A percentile compares a stretch with the other conserved stretches of the same genome.
Conservation (phyloP, 2,329 filamentous ascomycete genomes). For the Ceratocystis colombiana region DNA sequence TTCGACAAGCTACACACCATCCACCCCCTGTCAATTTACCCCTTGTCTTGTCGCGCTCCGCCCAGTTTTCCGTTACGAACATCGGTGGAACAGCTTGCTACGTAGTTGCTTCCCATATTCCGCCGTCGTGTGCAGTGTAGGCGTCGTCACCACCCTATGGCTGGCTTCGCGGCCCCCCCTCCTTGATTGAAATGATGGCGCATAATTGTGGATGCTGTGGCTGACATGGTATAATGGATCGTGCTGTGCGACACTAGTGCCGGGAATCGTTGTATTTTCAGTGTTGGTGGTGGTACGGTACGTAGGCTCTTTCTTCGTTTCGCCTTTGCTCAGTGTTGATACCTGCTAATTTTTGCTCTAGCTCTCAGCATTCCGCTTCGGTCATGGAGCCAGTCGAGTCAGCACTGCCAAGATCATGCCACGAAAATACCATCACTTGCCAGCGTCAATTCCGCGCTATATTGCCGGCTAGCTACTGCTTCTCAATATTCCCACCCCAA, state of each 20-base stretch:
- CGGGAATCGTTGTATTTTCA: background rate
- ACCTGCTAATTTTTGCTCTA: too few species aligned
- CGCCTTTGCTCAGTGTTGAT: background rate
- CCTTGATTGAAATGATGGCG: background rate
- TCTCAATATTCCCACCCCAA: background rate
- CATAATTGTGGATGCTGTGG: too few species aligned
- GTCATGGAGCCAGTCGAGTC: too few species aligned
- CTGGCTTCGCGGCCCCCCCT: conserved; percentile 2
- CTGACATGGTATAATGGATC: background rate
- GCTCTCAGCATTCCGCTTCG: too few species aligned
- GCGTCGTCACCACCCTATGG: background rate
- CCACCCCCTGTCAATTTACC: too few species aligned
- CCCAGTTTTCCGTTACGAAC: background rate
- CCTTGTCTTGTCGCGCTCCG: background rate
- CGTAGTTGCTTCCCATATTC: background rate
- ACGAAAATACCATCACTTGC: too few species aligned
- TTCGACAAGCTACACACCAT: too few species aligned
- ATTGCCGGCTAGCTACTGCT: background rate
- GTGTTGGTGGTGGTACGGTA: too few species aligned
- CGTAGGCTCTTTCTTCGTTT: background rate
- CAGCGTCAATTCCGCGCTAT: too few species aligned
- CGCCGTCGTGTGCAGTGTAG: background rate
- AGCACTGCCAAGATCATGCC: too few species aligned
- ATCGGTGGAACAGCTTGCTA: too few species aligned
- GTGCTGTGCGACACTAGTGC: background rate